phyloP scores from a whole-genome alignment of 108 stramenopile genomes.

The Skeletonema tropicum region DNA sequence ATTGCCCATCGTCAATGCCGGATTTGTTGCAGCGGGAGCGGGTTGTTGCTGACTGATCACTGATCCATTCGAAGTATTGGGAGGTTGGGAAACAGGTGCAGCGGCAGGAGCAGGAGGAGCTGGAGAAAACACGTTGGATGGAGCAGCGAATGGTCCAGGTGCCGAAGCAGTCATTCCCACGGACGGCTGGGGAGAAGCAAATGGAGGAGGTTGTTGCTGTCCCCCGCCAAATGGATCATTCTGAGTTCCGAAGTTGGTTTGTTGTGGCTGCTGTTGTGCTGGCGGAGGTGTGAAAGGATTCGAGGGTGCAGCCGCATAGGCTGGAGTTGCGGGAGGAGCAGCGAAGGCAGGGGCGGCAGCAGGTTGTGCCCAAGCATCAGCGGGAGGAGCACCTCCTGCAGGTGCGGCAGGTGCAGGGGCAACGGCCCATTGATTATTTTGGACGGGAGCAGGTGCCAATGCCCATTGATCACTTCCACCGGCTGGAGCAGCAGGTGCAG shows the following conservation, averaged over 20 bases:
- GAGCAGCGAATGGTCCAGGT: background rate
- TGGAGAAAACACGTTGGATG: constrained; percentile 12
- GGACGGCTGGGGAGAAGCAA: constrained; percentile 11
- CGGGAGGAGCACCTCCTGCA: no score
- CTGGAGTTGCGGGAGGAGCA: constrained; percentile 14
- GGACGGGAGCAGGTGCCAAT: constrained; percentile 50
- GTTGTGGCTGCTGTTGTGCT: constrained; percentile 1
- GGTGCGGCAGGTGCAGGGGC: constrained; percentile 32
- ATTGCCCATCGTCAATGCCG: constrained; percentile 33
- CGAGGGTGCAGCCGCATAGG: constrained; percentile 17
- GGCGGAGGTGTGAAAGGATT: constrained; percentile 31
- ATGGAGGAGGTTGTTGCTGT: constrained; percentile 9
- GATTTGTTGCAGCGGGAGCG: constrained; percentile 7
- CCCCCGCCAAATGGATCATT: constrained; percentile 17
- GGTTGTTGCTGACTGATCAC: constrained; percentile 6
- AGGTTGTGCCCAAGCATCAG: constrained; percentile 24
- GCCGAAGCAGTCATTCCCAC: constrained; percentile 10
- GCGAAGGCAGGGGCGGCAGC: constrained; percentile 20
- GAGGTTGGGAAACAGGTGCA: constrained; percentile 19
- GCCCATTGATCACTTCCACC: constrained; percentile 32
- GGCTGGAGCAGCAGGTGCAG: constrained; percentile 40
- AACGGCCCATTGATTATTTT: constrained; percentile 37
- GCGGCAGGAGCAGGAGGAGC: constrained; percentile 19
- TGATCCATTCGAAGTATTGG: constrained; percentile 10
- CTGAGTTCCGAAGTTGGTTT: background rate